Conservation (phyloP, 1,284 basidiomycete species). For the Rhizoctonia solani region DNA sequence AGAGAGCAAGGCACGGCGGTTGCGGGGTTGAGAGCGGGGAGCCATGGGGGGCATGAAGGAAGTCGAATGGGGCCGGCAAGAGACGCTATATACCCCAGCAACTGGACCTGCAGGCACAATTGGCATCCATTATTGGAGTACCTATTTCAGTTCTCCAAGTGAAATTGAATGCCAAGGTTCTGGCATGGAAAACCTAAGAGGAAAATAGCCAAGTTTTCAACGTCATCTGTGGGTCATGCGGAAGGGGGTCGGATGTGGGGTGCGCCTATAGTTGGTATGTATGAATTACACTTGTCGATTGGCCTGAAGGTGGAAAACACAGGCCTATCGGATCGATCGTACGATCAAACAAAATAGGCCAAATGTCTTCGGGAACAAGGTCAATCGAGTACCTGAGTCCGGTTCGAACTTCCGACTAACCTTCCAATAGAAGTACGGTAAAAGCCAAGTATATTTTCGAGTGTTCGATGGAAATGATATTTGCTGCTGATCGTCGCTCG, state of each 20-base stretch:
- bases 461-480: too few relatives aligned
- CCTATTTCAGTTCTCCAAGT: too few relatives aligned
- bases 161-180: too few relatives aligned
- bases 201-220: too few relatives aligned
- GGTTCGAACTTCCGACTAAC: neutral
- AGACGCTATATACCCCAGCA: neutral
- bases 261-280: too few relatives aligned
- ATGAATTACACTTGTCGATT: too few relatives aligned
- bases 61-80: neutral
- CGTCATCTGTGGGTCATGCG: too few relatives aligned
- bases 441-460: too few relatives aligned
- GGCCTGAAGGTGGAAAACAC: too few relatives aligned
- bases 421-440: neutral
- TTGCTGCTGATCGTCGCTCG: too few relatives aligned
- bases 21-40: conserved; percentile 5
- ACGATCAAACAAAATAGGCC: neutral
- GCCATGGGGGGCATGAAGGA: conserved; percentile 8
- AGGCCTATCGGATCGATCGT: neutral
- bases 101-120: neutral
- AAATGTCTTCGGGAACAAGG: neutral
- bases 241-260: too few relatives aligned
- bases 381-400: neutral
- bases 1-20: conserved; percentile 22
- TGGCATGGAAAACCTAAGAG: too few relatives aligned
- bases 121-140: neutral